phyloP scores from a whole-genome alignment of 2,329 filamentous ascomycete species.

The Neopestalotiopsis clavispora region DNA sequence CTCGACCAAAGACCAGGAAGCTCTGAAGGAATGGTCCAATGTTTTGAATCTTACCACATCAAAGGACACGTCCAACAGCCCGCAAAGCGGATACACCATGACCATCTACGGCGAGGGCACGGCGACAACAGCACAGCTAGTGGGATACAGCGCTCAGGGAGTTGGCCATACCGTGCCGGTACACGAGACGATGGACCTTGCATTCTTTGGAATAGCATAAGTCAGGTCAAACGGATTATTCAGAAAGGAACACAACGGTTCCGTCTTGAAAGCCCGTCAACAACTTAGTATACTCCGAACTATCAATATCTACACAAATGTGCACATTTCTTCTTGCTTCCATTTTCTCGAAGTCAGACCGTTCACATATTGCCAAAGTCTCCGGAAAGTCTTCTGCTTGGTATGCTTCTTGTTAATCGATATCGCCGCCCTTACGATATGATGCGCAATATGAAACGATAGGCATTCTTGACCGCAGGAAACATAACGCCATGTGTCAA shows the following conservation, averaged over 20 bases:
- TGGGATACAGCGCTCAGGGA: constrained; percentile 39
- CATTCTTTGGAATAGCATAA: constrained; percentile 36
- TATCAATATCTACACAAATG: too few species aligned
- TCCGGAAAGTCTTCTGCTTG: too few species aligned
- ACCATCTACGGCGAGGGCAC: constrained; percentile 40
- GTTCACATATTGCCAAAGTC: too few species aligned
- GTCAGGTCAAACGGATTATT: background rate
- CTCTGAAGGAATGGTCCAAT: constrained; percentile 51
- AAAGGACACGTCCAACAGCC: constrained; percentile 35
- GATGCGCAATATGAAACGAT: background rate
- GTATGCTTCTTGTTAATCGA: too few species aligned
- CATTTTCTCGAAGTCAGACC: too few species aligned
- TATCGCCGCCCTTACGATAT: too few species aligned
- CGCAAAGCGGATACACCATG: constrained; percentile 41
- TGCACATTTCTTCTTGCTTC: too few species aligned
- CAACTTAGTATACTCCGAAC: too few species aligned
- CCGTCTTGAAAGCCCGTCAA: too few species aligned
- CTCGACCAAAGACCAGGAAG: constrained; percentile 36
- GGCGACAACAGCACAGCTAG: constrained; percentile 22
- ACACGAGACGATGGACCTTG: constrained; percentile 38
- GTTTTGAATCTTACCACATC: constrained; percentile 44
- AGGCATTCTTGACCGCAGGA: background rate
- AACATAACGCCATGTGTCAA: background rate
- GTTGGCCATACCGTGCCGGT: constrained; percentile 41
- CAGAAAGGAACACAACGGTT: background rate